Evolutionary conservation across 2,329 filamentous ascomycete species (phyloP), one percentile per base, ranked within the genome.

Genomic region (Botryotinia narcissicola): DNA sequence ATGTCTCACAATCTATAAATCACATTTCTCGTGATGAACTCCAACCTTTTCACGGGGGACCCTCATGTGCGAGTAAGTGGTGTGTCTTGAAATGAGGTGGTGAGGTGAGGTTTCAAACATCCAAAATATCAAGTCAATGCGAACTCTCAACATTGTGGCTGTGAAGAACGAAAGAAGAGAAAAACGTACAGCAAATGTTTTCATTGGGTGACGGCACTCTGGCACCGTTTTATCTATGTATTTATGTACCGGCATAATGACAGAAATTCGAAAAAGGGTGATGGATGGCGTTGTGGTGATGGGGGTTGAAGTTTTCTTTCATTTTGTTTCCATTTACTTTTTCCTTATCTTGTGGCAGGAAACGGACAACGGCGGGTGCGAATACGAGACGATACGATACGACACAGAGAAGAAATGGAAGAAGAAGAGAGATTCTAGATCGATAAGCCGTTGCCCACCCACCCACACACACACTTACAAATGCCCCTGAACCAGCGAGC

Each of bases 131-230:
- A 18, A 57, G 22, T 20, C 63, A 37, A 51, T 37, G 63, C 44
- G n/a, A 64, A n/a, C 16, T 63, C 37, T 63, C 35, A 63, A 42
- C 25, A 44, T 48, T 66, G 63, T 66, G 63, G 63, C 63, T 66
- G 63, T 66, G 63, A 63, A 25, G 18, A 63, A 44, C n/a, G 22
- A 14, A 42, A 20, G 20, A 10, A 6, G 25, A 42, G 37, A n/a
- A 29, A 29, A 9, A 20, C 61, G 61, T 44, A 44, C 25, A 44
- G 61, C 25, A 42, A 29, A 42, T 63, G 10, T 12, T 4, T 3
- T 44, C n/a, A 44, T 29, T 63, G 61, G 37, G 16, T 12, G 37
- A 54, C 48, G 1, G 22, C n/a, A 22, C 14, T 54, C 48, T n/a
- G 48, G 48, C 48, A 40, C 18, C 16, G 16, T 44, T 29, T 22